A percentile compares a stretch with the other conserved stretches of the same genome.
phyloP scores from a whole-genome alignment of 169 alveolate genomes.

The Babesia microti region DNA sequence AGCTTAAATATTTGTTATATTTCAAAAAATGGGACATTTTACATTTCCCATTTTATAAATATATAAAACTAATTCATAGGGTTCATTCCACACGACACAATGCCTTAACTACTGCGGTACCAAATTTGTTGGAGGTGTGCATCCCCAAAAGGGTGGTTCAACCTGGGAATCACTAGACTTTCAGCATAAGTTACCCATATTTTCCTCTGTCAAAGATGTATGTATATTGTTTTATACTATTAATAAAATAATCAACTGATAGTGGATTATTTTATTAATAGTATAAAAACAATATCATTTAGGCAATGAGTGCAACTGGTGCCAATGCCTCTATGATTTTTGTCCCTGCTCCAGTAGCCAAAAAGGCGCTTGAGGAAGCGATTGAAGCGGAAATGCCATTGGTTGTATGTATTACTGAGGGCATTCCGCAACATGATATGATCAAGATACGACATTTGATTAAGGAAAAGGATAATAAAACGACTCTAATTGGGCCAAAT shows the following conservation, averaged over 20 bases:
- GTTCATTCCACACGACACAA: slow-evolving; percentile 79
- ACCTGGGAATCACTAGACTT: slow-evolving; percentile 59
- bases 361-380: slow-evolving; percentile 86
- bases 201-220: slow-evolving; percentile 44
- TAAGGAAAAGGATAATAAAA: slow-evolving; percentile 63
- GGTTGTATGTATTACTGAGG: slow-evolving; percentile 94
- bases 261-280: slow-evolving; percentile 19
- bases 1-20: too few relatives aligned
- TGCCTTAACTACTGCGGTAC: slow-evolving; percentile 77
- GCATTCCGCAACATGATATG: slow-evolving; percentile 96
- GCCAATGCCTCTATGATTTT: slow-evolving; percentile 87
- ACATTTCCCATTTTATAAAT: background rate
- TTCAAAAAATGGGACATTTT: slow-evolving; percentile 1
- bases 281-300: slow-evolving; percentile 8
- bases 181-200: slow-evolving; percentile 61
- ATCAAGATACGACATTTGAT: slow-evolving; percentile 76
- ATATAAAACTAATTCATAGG: slow-evolving; percentile 48
- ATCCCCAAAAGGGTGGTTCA: slow-evolving; percentile 76
- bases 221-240: background rate
- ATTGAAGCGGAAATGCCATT: slow-evolving; percentile 87
- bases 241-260: slow-evolving; percentile 25
- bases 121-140: slow-evolving; percentile 87
- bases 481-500: slow-evolving; percentile 93
- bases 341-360: slow-evolving; percentile 93
- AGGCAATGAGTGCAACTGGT: slow-evolving; percentile 71